Percentiles rank a stretch among this genome's conserved stretches.
Evolutionary conservation across 805 yeast species (phyloP).

Genomic region (Metschnikowia sp.): DNA sequence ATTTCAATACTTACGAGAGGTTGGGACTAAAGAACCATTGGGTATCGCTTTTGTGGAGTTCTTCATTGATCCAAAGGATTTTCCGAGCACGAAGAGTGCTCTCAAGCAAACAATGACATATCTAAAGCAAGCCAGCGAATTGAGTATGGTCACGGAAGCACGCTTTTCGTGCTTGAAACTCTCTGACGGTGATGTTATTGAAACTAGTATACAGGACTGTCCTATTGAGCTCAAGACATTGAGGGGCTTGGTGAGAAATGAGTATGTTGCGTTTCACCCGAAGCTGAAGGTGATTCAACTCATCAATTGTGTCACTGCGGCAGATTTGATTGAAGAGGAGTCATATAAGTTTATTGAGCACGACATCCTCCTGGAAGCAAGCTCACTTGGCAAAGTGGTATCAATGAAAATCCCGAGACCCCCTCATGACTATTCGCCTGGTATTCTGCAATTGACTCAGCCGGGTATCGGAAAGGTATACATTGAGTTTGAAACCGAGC

Average conservation of each 20-base stretch:
- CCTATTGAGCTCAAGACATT: conserved; percentile 36
- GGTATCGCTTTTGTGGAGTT: conserved; percentile 59
- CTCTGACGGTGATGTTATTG: conserved; percentile 6
- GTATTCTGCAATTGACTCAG: conserved; percentile 33
- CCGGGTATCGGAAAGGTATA: conserved; percentile 72
- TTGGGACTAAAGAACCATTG: conserved; percentile 46
- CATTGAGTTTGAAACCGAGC: conserved; percentile 55
- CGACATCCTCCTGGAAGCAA: conserved; percentile 51
- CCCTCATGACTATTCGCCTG: conserved; percentile 45
- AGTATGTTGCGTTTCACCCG: conserved; percentile 33
- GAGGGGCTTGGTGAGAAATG: conserved; percentile 34
- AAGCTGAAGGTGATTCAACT: conserved; percentile 59
- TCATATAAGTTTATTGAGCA: conserved; percentile 47
- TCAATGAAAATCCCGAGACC: conserved; percentile 63
- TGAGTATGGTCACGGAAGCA: conserved; percentile 22
- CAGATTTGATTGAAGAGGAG: conserved; percentile 54
- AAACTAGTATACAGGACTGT: conserved; percentile 36
- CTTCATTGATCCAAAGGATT: conserved; percentile 18
- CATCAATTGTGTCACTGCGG: conserved; percentile 61
- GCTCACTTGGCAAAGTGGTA: conserved; percentile 49
- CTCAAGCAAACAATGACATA: conserved; percentile 11
- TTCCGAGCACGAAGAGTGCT: conserved; percentile 13
- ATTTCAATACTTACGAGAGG: conserved; percentile 45
- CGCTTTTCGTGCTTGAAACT: conserved; percentile 33
- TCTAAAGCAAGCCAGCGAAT: conserved; percentile 12